Percentiles rank a stretch among this genome's conserved stretches.
Evolutionary conservation across 2,329 filamentous ascomycete genomes (phyloP).

Genomic region (Penicillium sp.): DNA sequence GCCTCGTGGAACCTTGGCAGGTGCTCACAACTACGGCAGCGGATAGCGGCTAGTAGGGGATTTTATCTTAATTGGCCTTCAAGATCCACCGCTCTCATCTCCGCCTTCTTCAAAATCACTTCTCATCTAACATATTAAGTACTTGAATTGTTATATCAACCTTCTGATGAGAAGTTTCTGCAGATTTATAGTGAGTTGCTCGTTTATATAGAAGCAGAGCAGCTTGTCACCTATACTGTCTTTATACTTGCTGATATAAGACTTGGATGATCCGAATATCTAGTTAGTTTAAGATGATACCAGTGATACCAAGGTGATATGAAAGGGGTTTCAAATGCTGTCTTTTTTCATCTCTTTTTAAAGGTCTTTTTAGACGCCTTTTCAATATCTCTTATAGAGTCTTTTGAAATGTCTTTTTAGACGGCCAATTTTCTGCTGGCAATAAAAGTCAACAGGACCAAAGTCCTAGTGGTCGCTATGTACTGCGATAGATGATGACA

Average conservation of each 20-base stretch:
- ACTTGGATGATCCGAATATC: background rate
- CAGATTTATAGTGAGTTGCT: background rate
- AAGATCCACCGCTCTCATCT: background rate
- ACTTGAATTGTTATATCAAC: background rate
- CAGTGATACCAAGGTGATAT: background rate
- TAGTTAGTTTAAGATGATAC: background rate
- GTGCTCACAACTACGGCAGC: accelerated
- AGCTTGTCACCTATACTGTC: background rate
- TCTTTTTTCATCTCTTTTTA: background rate
- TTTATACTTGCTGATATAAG: background rate
- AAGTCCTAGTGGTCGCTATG: background rate
- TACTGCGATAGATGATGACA: background rate
- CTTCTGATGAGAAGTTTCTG: no score
- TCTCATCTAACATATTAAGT: no score
- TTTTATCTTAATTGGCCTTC: background rate
- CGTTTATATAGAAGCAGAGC: background rate
- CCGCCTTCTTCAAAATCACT: background rate
- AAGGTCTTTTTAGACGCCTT: background rate
- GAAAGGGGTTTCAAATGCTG: no score
- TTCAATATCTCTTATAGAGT: background rate
- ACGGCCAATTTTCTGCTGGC: background rate
- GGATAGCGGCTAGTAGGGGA: accelerated
- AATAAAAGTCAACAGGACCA: background rate
- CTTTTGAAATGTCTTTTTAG: background rate
- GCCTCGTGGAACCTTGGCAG: background rate